phyloP scores from a whole-genome alignment of 2,329 filamentous ascomycete species.

The Exophiala viscosa region DNA sequence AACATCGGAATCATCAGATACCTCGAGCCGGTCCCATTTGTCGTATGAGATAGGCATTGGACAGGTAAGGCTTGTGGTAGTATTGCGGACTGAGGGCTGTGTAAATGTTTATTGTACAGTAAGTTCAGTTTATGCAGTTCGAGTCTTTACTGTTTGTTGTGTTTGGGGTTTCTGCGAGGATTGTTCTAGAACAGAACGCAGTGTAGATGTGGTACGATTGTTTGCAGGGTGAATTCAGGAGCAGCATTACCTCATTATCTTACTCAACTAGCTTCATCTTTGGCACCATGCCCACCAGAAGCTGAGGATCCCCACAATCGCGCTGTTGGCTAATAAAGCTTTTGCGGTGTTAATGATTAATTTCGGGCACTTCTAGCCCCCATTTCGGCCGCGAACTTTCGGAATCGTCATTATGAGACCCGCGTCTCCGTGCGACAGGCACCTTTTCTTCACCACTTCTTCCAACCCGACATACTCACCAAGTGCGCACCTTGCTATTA shows the following conservation, averaged over 20 bases:
- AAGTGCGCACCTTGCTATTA: neutral
- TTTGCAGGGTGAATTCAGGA: neutral
- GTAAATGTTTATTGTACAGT: no score
- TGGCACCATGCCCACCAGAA: neutral
- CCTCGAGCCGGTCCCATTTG: constrained; percentile 77
- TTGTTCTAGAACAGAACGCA: constrained; percentile 10
- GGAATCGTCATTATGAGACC: constrained; percentile 9
- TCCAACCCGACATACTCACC: neutral
- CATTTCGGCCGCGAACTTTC: constrained; percentile 1
- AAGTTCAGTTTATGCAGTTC: no score
- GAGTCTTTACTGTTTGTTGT: neutral
- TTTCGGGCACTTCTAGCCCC: neutral
- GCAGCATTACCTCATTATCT: neutral
- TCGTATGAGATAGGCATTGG: constrained; percentile 61
- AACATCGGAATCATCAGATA: constrained; percentile 96
- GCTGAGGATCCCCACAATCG: neutral
- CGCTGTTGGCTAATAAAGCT: neutral
- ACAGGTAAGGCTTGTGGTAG: neutral
- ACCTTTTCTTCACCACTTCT: constrained; percentile 9
- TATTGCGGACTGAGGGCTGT: no score
- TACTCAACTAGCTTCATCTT: neutral
- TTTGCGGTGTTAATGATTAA: no score
- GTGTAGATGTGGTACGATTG: neutral
- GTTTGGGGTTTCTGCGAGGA: neutral
- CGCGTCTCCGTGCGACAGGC: constrained; percentile 5